A percentile compares a stretch with the other conserved stretches of the same genome.
These are phyloP conservation scores for Didymella glomerata DNA, from an alignment of 2,329 filamentous ascomycete genomes.

Conservation along the genomic window DNA sequence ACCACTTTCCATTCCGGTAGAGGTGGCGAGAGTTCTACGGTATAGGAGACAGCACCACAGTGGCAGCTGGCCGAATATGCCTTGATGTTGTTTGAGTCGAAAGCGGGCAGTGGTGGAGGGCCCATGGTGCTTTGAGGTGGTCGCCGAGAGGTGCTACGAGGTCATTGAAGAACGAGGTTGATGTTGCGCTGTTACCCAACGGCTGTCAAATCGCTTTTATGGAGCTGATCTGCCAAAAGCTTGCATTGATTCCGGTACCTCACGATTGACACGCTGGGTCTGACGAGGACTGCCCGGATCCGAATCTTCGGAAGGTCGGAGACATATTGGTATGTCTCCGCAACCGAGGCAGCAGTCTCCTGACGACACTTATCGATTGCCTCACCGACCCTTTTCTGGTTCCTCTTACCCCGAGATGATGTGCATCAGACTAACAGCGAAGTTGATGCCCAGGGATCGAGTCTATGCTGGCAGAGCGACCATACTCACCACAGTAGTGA, in stretches of 20 bases:
- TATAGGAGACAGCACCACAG: constrained; percentile 62
- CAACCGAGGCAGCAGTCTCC: neutral
- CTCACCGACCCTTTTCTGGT: neutral
- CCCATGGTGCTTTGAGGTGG: constrained; percentile 26
- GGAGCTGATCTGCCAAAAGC: neutral
- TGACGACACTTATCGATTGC: neutral
- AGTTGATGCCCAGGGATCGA: neutral
- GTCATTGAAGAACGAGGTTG: neutral
- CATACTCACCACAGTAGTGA: neutral
- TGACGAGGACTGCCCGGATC: neutral
- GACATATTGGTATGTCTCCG: constrained; percentile 16
- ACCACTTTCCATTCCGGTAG: constrained; percentile 57
- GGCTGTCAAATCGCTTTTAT: neutral
- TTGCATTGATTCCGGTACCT: neutral
- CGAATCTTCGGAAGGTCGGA: neutral
- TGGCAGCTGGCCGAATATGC: constrained; percentile 63
- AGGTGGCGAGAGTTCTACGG: constrained; percentile 59
- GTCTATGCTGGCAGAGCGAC: neutral
- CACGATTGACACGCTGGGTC: neutral
- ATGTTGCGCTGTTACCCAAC: neutral
- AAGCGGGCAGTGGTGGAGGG: constrained; percentile 24
- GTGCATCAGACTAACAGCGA: neutral
- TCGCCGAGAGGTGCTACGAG: constrained; percentile 1
- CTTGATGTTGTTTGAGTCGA: constrained; percentile 29
- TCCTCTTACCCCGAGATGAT: neutral